Conservation (phyloP, 2,329 filamentous ascomycete genomes). For the Aureobasidium sp. region DNA sequence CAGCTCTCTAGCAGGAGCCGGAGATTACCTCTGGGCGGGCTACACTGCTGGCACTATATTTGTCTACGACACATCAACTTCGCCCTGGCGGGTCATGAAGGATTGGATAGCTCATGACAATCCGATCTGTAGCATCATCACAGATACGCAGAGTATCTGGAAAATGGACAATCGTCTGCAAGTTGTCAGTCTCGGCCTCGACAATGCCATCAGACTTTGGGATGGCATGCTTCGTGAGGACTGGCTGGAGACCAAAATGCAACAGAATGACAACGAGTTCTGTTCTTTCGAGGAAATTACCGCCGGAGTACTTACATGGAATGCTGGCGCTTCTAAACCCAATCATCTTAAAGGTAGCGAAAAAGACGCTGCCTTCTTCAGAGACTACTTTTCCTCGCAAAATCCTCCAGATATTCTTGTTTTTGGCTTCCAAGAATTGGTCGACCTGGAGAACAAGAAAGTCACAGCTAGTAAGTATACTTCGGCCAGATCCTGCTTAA, state of each 20-base stretch:
- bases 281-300: slow-evolving; percentile 79
- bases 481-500: background rate
- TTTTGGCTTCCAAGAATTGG: slow-evolving; percentile 97
- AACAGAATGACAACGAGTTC: slow-evolving; percentile 71
- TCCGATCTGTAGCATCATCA: slow-evolving; percentile 68
- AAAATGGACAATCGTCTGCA: slow-evolving; percentile 69
- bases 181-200: slow-evolving; percentile 78
- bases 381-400: slow-evolving; percentile 67
- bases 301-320: slow-evolving; percentile 86
- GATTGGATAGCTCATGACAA: slow-evolving; percentile 90
- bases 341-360: slow-evolving; percentile 65
- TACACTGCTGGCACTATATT: slow-evolving; percentile 93
- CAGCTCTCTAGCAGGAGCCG: slow-evolving; percentile 74
- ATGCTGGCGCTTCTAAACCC: slow-evolving; percentile 93
- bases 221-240: slow-evolving; percentile 90
- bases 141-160: slow-evolving; percentile 78
- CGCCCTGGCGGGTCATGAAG: slow-evolving; percentile 87
- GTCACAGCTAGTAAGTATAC: slow-evolving; percentile 71
- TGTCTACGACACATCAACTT: slow-evolving; percentile 75
- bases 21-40: slow-evolving; percentile 80
- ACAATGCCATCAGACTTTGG: slow-evolving; percentile 80
- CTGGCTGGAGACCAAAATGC: slow-evolving; percentile 89
- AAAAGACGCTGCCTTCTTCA: slow-evolving; percentile 70
- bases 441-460: slow-evolving; percentile 95
- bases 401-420: slow-evolving; percentile 81